Evolutionary conservation across 2,329 filamentous ascomycete genomes (phyloP).

Genomic region (Diaporthe citriasiana): DNA sequence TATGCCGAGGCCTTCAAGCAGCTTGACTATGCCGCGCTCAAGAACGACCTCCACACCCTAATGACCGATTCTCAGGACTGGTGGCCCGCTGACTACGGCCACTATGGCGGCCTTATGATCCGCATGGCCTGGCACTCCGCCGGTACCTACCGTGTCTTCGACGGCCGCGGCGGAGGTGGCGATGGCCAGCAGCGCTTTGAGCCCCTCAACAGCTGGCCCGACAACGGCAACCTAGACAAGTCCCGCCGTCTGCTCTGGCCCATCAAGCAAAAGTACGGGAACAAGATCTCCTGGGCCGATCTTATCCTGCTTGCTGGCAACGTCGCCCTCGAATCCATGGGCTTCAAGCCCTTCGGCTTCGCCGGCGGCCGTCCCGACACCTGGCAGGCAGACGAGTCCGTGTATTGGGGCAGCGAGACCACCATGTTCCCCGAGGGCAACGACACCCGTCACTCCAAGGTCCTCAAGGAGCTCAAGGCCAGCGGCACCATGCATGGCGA

Average conservation of each 20-base stretch:
- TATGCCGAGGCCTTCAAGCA: slow-evolving; percentile 80
- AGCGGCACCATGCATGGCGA: slow-evolving; percentile 53
- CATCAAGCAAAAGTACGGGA: slow-evolving; percentile 85
- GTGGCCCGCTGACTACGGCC: slow-evolving; percentile 87
- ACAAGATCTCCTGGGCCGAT: slow-evolving; percentile 84
- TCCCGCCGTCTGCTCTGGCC: slow-evolving; percentile 81
- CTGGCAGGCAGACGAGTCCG: slow-evolving; percentile 79
- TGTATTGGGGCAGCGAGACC: slow-evolving; percentile 81
- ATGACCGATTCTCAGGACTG: slow-evolving; percentile 86
- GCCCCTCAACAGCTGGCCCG: slow-evolving; percentile 83
- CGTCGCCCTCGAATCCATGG: slow-evolving; percentile 82
- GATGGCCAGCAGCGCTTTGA: slow-evolving; percentile 84
- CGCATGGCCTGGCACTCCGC: slow-evolving; percentile 87
- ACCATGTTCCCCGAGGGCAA: slow-evolving; percentile 77
- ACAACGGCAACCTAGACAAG: slow-evolving; percentile 82
- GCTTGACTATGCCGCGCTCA: slow-evolving; percentile 78
- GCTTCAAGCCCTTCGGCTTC: slow-evolving; percentile 78
- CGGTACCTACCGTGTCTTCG: slow-evolving; percentile 81
- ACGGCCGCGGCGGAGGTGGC: slow-evolving; percentile 82
- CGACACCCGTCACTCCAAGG: slow-evolving; percentile 75
- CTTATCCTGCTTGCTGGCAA: slow-evolving; percentile 78
- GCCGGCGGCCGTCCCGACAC: slow-evolving; percentile 77
- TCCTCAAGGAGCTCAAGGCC: slow-evolving; percentile 59
- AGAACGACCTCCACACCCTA: slow-evolving; percentile 78
- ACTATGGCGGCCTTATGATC: slow-evolving; percentile 85